Percentiles rank a stretch among this genome's conserved stretches.
Conservation (phyloP, 2,329 filamentous ascomycete species). For the Fusarium floridanum region DNA sequence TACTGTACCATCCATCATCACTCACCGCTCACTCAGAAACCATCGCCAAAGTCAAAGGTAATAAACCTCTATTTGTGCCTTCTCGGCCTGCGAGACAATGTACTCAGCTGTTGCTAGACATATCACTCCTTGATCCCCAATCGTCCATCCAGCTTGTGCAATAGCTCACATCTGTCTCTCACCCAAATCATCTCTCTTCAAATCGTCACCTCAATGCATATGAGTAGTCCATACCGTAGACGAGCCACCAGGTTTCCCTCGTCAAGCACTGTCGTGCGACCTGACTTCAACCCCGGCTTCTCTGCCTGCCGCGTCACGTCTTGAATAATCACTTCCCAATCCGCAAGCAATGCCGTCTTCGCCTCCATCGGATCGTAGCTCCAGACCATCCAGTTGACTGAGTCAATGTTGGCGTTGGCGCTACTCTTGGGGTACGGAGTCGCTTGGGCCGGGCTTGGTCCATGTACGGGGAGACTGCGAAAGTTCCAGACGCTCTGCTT, state of each 20-base stretch:
- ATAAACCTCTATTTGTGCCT: conserved; percentile 28
- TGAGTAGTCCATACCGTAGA: conserved; percentile 10
- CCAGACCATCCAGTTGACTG: conserved; percentile 15
- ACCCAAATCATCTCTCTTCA: conserved; percentile 34
- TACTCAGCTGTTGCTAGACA: conserved; percentile 39
- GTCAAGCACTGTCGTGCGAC: conserved; percentile 57
- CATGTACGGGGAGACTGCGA: conserved; percentile 25
- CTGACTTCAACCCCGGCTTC: conserved; percentile 51
- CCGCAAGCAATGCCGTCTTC: conserved; percentile 49
- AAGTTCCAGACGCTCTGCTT: conserved; percentile 65
- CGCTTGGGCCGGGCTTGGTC: conserved; percentile 41
- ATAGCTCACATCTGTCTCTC: conserved; percentile 31
- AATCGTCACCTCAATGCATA: conserved; percentile 24
- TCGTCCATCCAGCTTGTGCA: conserved; percentile 28
- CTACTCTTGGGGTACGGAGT: conserved; percentile 43
- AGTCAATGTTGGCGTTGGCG: conserved; percentile 29
- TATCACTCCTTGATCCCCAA: conserved; percentile 29
- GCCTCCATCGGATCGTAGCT: conserved; percentile 30
- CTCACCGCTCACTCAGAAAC: conserved; percentile 33
- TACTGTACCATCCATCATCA: conserved; percentile 22
- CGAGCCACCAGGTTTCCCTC: conserved; percentile 50
- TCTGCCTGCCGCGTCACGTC: conserved; percentile 55
- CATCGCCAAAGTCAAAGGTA: conserved; percentile 5
- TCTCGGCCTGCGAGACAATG: conserved; percentile 38
- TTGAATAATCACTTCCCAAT: conserved; percentile 54